These are phyloP conservation scores for Parietichytrium sp. DNA, from an alignment of 108 stramenopile genomes.

Conservation along the genomic window DNA sequence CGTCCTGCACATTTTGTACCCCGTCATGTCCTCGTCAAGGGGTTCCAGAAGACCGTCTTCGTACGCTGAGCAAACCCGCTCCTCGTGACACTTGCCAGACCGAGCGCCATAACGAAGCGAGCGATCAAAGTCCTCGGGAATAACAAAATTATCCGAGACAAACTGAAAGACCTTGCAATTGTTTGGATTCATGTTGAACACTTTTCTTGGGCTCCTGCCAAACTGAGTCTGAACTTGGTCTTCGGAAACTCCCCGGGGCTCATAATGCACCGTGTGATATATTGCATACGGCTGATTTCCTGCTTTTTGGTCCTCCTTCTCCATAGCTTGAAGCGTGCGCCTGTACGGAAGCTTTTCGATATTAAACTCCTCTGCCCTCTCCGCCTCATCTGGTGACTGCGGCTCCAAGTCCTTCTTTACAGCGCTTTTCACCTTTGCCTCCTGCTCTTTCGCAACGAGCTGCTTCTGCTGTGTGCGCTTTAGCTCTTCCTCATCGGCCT, in stretches of 20 bases:
- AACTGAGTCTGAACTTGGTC: neutral
- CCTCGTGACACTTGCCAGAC: neutral
- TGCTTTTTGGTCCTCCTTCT: neutral
- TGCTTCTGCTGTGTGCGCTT: neutral
- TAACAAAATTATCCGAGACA: neutral
- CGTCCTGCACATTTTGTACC: neutral
- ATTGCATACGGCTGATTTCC: neutral
- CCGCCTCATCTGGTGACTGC: neutral
- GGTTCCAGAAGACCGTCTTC: neutral
- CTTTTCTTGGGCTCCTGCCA: neutral
- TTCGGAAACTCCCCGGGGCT: conserved; percentile 27
- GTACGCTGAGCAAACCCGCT: conserved; percentile 3
- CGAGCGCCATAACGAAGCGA: neutral
- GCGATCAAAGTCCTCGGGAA: conserved; percentile 22
- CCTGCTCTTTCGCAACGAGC: neutral
- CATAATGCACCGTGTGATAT: conserved; percentile 5
- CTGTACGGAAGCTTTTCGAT: neutral
- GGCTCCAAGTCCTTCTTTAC: neutral
- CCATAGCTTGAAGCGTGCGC: neutral
- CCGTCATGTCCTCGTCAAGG: neutral
- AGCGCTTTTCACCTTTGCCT: neutral
- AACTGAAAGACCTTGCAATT: conserved; percentile 24
- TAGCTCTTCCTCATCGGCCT: neutral
- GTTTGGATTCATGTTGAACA: conserved; percentile 25
- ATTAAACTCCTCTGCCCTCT: neutral